A percentile compares a stretch with the other conserved stretches of the same genome.
These are phyloP conservation scores for Penicillium salamii DNA, from an alignment of 495 filamentous ascomycete genomes.

Conservation along the genomic window DNA sequence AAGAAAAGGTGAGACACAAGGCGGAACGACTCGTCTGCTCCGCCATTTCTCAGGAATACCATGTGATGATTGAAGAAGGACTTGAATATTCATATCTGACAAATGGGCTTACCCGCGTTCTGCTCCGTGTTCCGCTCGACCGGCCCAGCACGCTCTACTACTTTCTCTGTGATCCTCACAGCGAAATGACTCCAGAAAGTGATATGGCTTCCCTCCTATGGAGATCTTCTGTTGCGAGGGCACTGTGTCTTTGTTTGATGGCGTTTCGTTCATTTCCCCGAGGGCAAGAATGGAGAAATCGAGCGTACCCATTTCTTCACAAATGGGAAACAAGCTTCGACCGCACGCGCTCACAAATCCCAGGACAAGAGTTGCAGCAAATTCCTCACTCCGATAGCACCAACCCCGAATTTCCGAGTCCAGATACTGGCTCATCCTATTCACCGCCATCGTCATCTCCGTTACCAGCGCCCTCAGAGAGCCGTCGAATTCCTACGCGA, in stretches of 20 bases:
- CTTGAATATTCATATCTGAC: slow-evolving; percentile 30
- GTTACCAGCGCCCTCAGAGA: slow-evolving; percentile 6
- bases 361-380: slow-evolving; percentile 16
- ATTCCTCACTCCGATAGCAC: slow-evolving; percentile 13
- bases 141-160: slow-evolving; percentile 38
- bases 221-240: slow-evolving; percentile 19
- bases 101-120: slow-evolving; percentile 26
- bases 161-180: slow-evolving; percentile 30
- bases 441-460: slow-evolving; percentile 16
- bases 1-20: slow-evolving; percentile 25
- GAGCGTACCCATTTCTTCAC: slow-evolving; percentile 8
- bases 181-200: no score
- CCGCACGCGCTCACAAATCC: slow-evolving; percentile 17
- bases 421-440: slow-evolving; percentile 17
- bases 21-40: slow-evolving; percentile 16
- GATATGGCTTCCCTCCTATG: no score
- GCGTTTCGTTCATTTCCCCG: slow-evolving; percentile 18
- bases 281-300: slow-evolving; percentile 32
- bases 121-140: slow-evolving; percentile 30
- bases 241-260: slow-evolving; percentile 30
- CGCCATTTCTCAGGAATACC: slow-evolving; percentile 25
- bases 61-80: slow-evolving; percentile 32
- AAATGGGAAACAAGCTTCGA: slow-evolving; percentile 26
- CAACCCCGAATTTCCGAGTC: slow-evolving; percentile 10
- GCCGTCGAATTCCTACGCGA: slow-evolving; percentile 18